These are phyloP conservation scores for Ustilago tritici DNA, from an alignment of 1,284 basidiomycete species.

Conservation along the genomic window DNA sequence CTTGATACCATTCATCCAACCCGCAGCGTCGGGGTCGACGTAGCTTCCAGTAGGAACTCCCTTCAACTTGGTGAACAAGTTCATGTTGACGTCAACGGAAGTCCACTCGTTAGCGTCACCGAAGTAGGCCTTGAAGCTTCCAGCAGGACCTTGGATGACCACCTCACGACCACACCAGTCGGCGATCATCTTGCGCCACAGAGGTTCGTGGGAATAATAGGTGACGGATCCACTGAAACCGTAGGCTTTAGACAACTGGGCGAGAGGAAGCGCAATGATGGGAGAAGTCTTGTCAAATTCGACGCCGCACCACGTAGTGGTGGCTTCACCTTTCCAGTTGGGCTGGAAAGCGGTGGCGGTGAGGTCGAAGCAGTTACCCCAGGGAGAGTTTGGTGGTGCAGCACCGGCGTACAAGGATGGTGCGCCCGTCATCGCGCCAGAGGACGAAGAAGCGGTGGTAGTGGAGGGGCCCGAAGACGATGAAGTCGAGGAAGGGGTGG, in stretches of 20 bases:
- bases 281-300: constrained; percentile 45
- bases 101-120: constrained; percentile 52
- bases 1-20: constrained; percentile 42
- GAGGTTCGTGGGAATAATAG: constrained; percentile 43
- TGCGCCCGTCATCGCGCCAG: constrained; percentile 3
- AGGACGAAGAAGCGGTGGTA: constrained; percentile 11
- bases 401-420: constrained; percentile 26
- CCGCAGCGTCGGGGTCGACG: constrained; percentile 34
- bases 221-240: constrained; percentile 33
- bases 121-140: constrained; percentile 48
- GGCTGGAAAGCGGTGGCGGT: constrained; percentile 47
- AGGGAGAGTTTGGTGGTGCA: constrained; percentile 45
- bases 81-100: constrained; percentile 49
- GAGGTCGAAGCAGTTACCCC: constrained; percentile 51
- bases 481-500: constrained; percentile 7
- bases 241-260: constrained; percentile 42
- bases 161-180: constrained; percentile 52
- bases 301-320: constrained; percentile 51
- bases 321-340: constrained; percentile 54
- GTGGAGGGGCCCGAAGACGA: constrained; percentile 11
- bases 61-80: constrained; percentile 44
- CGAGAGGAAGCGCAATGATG: constrained; percentile 46
- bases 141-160: constrained; percentile 37
- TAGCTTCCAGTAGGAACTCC: constrained; percentile 30
- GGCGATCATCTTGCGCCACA: constrained; percentile 38